Evolutionary conservation across 208 protist species (phyloP).

Genomic region (Acanthamoeba quina): DNA sequence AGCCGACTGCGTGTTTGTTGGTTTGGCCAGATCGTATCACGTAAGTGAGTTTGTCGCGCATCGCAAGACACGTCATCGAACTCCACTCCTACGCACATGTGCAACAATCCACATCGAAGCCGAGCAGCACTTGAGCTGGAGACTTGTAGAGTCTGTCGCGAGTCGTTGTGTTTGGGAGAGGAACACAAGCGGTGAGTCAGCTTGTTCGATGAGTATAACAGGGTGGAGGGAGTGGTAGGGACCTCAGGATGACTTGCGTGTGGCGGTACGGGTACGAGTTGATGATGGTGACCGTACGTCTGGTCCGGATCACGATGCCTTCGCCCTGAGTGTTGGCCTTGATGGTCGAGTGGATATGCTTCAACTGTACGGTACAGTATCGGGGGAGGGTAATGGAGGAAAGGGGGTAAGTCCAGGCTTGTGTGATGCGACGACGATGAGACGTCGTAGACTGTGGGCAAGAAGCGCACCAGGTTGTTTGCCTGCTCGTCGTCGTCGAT

Average conservation of each 20-base stretch:
- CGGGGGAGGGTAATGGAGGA: no score
- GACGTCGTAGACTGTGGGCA: neutral
- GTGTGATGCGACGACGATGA: neutral
- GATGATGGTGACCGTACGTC: constrained; percentile 82
- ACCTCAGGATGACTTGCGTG: constrained; percentile 83
- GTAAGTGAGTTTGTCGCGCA: no score
- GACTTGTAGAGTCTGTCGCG: constrained; percentile 80
- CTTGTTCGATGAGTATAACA: no score
- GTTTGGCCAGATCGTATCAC: no score
- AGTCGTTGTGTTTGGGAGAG: no score
- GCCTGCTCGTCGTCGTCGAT: constrained; percentile 73
- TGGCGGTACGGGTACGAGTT: constrained; percentile 77
- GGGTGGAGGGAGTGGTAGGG: no score
- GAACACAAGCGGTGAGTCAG: neutral
- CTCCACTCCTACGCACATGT: neutral
- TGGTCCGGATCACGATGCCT: constrained; percentile 62
- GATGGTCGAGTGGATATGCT: constrained; percentile 74
- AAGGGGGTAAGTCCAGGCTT: no score
- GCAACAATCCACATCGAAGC: constrained; percentile 87
- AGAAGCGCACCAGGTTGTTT: constrained; percentile 1
- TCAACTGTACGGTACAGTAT: constrained; percentile 46
- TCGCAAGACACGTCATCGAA: neutral
- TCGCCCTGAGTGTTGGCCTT: constrained; percentile 57
- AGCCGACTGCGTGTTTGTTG: constrained; percentile 76
- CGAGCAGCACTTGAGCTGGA: constrained; percentile 83